Evolutionary conservation across 148 eudicot genomes (phyloP).

Genomic region (Vaccinium darrowii): DNA sequence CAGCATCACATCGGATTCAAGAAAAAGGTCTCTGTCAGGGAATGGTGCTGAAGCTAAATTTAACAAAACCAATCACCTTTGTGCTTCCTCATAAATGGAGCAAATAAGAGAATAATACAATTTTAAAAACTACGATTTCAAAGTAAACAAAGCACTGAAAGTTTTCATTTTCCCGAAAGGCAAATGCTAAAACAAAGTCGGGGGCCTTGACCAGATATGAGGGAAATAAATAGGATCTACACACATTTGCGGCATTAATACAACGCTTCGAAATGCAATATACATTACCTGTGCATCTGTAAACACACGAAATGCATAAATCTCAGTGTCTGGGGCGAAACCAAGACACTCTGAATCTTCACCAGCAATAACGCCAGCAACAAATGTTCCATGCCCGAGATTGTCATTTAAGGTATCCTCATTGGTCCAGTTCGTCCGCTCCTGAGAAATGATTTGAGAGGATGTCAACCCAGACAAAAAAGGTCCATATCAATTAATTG

Average conservation of each 20-base stretch:
- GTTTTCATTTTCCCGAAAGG: too few species aligned
- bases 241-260: not conserved
- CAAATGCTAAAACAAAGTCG: not conserved
- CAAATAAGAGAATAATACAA: not conserved
- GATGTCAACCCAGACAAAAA: slow-evolving; percentile 14
- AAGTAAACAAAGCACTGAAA: not conserved
- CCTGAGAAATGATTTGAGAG: slow-evolving; percentile 44
- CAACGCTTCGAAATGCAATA: slow-evolving; percentile 18
- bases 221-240: not conserved
- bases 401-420: slow-evolving; percentile 93
- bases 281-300: slow-evolving; percentile 96
- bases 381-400: slow-evolving; percentile 98
- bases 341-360: slow-evolving; percentile 88
- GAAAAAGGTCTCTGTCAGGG: not conserved
- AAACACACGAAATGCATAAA: slow-evolving; percentile 94
- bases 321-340: slow-evolving; percentile 97
- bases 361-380: slow-evolving; percentile 97
- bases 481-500: not conserved
- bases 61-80: not conserved
- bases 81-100: not conserved
- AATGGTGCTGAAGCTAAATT: not conserved
- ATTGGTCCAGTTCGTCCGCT: slow-evolving; percentile 98
- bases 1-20: not conserved
- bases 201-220: not conserved
- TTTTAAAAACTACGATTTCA: not conserved